Evolutionary conservation across 805 yeast species (phyloP).

Genomic region (Hanseniaspora lindneri): DNA sequence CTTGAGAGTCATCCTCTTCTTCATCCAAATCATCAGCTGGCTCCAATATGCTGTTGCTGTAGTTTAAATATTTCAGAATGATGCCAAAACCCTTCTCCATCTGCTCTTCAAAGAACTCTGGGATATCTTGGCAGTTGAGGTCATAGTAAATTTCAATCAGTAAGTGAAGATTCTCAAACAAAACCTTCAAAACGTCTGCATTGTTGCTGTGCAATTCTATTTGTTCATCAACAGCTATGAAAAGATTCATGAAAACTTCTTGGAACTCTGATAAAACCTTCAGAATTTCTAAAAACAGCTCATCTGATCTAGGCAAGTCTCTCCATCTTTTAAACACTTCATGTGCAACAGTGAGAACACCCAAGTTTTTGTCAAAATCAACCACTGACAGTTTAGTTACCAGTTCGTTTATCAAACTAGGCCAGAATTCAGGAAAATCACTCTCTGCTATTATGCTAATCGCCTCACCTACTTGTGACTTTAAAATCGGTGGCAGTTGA

Average conservation of each 20-base stretch:
- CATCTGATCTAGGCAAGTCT: conserved; percentile 85
- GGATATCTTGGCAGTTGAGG: conserved; percentile 93
- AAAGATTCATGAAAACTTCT: conserved; percentile 60
- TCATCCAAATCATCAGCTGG: conserved; percentile 23
- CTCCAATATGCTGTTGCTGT: conserved; percentile 42
- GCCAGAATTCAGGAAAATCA: conserved; percentile 91
- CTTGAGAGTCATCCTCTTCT: conserved; percentile 47
- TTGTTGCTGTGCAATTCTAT: conserved; percentile 40
- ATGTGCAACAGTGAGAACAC: conserved; percentile 84
- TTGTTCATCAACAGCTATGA: conserved; percentile 53
- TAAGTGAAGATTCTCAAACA: conserved; percentile 59
- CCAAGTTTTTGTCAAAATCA: conserved; percentile 67
- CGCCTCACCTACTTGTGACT: conserved; percentile 90
- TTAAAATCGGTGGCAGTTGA: conserved; percentile 61
- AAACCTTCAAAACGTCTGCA: conserved; percentile 40
- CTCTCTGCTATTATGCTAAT: conserved; percentile 86
- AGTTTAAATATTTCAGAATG: conserved; percentile 67
- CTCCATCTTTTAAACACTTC: conserved; percentile 96
- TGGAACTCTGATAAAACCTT: conserved; percentile 76
- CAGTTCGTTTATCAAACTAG: conserved; percentile 58
- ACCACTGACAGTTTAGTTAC: conserved; percentile 49
- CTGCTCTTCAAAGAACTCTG: conserved; percentile 94
- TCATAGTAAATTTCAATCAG: conserved; percentile 79
- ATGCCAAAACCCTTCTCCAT: conserved; percentile 64
- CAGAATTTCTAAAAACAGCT: conserved; percentile 72